Evolutionary conservation across 305 asterid genomes (phyloP), one percentile per base, ranked within the genome.

Genomic region (Plantago coronopus): DNA sequence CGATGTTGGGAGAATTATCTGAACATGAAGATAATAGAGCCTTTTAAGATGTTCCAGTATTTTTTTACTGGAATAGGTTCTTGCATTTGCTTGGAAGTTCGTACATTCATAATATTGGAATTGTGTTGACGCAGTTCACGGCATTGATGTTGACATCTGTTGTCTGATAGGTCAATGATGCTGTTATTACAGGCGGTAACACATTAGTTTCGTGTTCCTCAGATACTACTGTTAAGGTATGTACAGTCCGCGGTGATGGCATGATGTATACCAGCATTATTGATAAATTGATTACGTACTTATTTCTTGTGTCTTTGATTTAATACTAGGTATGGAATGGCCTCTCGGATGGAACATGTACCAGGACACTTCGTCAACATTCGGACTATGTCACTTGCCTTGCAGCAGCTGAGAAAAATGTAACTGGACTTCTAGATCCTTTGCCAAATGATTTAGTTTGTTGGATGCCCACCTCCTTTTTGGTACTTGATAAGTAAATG

Each of bases 371-470:
- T 51, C 86, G 83, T 59, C 97, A 91, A 68, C 98, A 91, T 74
- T 77, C 95, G n/a, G 98, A 93, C 72, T 93, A 93, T 43, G 97
- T 87, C 72, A 93, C 96, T 55, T 89, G 97, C 77, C 95, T 93
- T 73, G 97, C 98, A 34, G 86, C 96, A 57, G 94, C 97, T 17
- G 90, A 85, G 66, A 85, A 84, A 66, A 83, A 89, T 72, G 98
- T 93, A 89, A 67, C 54, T 31, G 44, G 70, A 48, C 61, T 19
- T 44, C 58, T 45, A 34, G 49, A 60, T 34, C 5, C 48, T 56
- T 54, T 34, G 23, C 25, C 17, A 51, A 29, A 13, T 31, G 38
- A 31, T 31, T 31, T 31, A 31, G 38, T 31, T 31, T 31, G 38
- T 31, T 31, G 38, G 38, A 31, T 31, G 38, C n/a, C n/a, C n/a